Percentiles rank a stretch among this genome's conserved stretches.
Evolutionary conservation across 2,329 filamentous ascomycete genomes (phyloP).

Genomic region (Periconia macrospinosa): DNA sequence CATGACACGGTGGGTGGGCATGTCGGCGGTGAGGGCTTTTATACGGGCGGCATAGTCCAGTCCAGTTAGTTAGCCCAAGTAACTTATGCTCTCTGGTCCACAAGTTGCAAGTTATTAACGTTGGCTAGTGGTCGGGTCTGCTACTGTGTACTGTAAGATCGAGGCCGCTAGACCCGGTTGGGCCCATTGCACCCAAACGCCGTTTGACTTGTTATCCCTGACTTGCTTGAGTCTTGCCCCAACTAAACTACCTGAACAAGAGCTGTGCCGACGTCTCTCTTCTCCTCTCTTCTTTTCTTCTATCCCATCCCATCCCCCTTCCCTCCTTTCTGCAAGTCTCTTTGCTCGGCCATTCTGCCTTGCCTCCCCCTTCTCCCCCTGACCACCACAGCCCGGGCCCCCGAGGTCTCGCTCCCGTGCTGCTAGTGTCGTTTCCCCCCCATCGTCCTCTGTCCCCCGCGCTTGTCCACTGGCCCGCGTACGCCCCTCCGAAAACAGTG

Average conservation of each 20-base stretch:
- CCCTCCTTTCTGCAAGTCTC: slow-evolving; percentile 11
- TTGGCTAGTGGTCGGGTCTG: not conserved
- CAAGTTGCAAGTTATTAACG: too few species aligned
- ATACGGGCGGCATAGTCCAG: too few species aligned
- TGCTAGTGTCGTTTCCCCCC: slow-evolving; percentile 15
- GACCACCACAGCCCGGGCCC: not conserved
- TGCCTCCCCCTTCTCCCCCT: not conserved
- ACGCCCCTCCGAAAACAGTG: slow-evolving; percentile 17
- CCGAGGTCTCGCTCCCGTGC: slow-evolving; percentile 5
- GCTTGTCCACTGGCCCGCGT: slow-evolving; percentile 1
- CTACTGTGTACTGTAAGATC: not conserved
- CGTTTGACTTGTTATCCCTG: slow-evolving; percentile 29
- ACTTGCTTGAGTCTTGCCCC: too few species aligned
- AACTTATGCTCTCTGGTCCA: too few species aligned
- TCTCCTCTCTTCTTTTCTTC: slow-evolving; percentile 14
- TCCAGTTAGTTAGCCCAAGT: too few species aligned
- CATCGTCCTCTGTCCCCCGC: slow-evolving; percentile 1
- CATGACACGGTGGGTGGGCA: too few species aligned
- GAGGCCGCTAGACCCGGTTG: slow-evolving; percentile 1
- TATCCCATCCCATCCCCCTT: slow-evolving; percentile 18
- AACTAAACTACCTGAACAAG: not conserved
- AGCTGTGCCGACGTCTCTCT: slow-evolving; percentile 5
- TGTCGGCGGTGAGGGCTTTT: not conserved
- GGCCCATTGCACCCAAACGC: slow-evolving; percentile 13
- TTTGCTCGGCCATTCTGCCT: not conserved